Evolutionary conservation across 768 basidiomycete genomes (phyloP), one percentile per base, ranked within the genome.

Genomic region (Gelatoporia subvermispora): DNA sequence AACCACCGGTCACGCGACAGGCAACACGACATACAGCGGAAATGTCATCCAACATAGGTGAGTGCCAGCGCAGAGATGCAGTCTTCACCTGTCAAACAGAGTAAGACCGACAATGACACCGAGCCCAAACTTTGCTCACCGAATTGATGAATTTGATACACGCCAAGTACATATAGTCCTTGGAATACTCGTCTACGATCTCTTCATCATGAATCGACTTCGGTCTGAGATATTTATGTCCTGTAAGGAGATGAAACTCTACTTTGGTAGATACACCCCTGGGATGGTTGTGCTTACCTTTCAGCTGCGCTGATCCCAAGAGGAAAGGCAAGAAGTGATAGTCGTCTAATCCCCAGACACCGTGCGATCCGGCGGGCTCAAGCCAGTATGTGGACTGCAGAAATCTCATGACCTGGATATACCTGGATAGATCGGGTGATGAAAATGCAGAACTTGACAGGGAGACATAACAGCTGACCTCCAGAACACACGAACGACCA

Each of bases 11-110:
- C 24, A 25, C 23, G 17, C 41, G 23, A 25, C 41, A 24, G 18
- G 45, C 10, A 22, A 41, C 36, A 21, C 8, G 8, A 59, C 74
- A 36, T 52, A 69, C 93, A 0, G 86, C 92, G 1, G 93, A 94
- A 47, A 98, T 98, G 61, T 98, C 95, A 65, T 97, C 92, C 7
- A 99, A 79, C 95, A 99, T 98, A 1, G 95, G 95, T 0, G 93
- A 96, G 69, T 99, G 95, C 95, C 95, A 99, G 44, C 93, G 78
- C 0, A 98, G 74, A 0, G 93, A 93, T 0, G 94, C 93, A 0
- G 93, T 92, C 64, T 98, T 98, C 55, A 97, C 91, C 90, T 94
- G 52, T 11, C 13, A 23, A 41, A 1, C 5, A 24, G 35, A n/a
- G n/a, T n/a, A 0, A 22, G 40, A 36, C 22, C n/a, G n/a, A n/a